Conservation (phyloP, 2,329 filamentous ascomycete species). For the Zasmidium angulare region DNA sequence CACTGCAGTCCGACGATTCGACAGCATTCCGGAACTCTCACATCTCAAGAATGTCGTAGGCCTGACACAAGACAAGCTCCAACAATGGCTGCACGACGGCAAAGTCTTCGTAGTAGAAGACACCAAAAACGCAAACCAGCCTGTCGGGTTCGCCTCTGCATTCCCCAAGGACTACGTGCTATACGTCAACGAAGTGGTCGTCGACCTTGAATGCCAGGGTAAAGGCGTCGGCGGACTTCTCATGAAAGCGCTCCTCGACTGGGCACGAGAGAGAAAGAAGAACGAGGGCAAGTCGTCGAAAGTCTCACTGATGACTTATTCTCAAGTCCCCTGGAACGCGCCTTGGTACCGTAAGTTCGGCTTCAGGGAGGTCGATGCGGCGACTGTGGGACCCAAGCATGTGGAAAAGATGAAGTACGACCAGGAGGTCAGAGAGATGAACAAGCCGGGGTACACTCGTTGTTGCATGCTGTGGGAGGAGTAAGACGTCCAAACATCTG, state of each 20-base stretch:
- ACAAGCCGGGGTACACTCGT: conserved; percentile 8
- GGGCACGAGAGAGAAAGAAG: conserved; percentile 8
- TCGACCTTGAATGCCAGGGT: conserved; percentile 3
- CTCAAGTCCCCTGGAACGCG: conserved; percentile 20
- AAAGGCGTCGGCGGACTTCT: conserved; percentile 14
- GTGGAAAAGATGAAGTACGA: conserved; percentile 17
- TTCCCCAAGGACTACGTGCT: conserved; percentile 8
- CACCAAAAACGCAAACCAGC: background rate
- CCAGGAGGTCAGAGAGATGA: conserved; percentile 7
- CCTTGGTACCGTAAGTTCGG: conserved; percentile 18
- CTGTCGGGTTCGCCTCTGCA: conserved; percentile 12
- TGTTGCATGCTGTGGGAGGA: conserved; percentile 21
- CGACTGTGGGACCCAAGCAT: conserved; percentile 12
- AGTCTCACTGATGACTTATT: conserved; percentile 16
- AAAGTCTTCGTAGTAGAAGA: conserved; percentile 11
- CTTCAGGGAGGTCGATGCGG: conserved; percentile 15
- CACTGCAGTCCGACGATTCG: background rate
- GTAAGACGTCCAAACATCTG: background rate
- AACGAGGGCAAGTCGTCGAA: background rate
- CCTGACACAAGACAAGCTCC: background rate
- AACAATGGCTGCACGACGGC: conserved; percentile 12
- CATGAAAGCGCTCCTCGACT: conserved; percentile 12
- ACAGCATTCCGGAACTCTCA: background rate
- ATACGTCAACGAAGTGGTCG: conserved; percentile 14
- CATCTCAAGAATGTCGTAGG: background rate